A percentile compares a stretch with the other conserved stretches of the same genome.
phyloP scores from a whole-genome alignment of 2,329 filamentous ascomycete genomes.

The Penicillium sp. region DNA sequence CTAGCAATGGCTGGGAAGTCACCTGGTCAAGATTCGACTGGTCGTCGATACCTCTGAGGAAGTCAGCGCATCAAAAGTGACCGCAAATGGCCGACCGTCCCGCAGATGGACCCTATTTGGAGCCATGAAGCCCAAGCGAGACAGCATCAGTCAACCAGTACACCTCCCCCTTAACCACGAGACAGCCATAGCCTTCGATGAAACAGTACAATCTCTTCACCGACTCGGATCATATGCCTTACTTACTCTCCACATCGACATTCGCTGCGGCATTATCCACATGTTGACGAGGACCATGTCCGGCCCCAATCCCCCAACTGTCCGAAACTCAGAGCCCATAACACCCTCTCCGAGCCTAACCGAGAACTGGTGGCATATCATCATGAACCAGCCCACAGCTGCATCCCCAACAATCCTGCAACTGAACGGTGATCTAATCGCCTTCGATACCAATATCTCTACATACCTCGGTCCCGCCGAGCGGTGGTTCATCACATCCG shows the following conservation, averaged over 20 bases:
- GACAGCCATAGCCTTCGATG: slow-evolving; percentile 84
- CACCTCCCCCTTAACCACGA: slow-evolving; percentile 87
- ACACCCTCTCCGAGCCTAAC: slow-evolving; percentile 67
- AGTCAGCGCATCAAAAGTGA: slow-evolving; percentile 51
- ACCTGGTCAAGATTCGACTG: slow-evolving; percentile 76
- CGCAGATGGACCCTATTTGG: slow-evolving; percentile 83
- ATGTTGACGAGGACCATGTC: slow-evolving; percentile 69
- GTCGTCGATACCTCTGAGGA: slow-evolving; percentile 68
- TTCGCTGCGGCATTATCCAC: slow-evolving; percentile 81
- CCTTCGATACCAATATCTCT: slow-evolving; percentile 80
- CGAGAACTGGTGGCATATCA: slow-evolving; percentile 61
- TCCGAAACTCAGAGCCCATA: slow-evolving; percentile 34
- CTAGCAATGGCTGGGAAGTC: slow-evolving; percentile 84
- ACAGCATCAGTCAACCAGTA: slow-evolving; percentile 61
- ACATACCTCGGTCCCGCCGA: slow-evolving; percentile 72
- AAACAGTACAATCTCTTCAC: slow-evolving; percentile 78
- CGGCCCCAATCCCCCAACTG: slow-evolving; percentile 50
- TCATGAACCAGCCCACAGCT: slow-evolving; percentile 43
- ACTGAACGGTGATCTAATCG: slow-evolving; percentile 80
- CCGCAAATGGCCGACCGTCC: slow-evolving; percentile 53
- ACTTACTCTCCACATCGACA: slow-evolving; percentile 83
- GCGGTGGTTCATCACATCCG: slow-evolving; percentile 71
- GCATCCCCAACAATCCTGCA: slow-evolving; percentile 69
- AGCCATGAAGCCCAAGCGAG: slow-evolving; percentile 58
- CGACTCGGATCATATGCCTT: slow-evolving; percentile 77